Evolutionary conservation across 345 rosid species (phyloP).

Genomic region (Citrus mangshanensis): DNA sequence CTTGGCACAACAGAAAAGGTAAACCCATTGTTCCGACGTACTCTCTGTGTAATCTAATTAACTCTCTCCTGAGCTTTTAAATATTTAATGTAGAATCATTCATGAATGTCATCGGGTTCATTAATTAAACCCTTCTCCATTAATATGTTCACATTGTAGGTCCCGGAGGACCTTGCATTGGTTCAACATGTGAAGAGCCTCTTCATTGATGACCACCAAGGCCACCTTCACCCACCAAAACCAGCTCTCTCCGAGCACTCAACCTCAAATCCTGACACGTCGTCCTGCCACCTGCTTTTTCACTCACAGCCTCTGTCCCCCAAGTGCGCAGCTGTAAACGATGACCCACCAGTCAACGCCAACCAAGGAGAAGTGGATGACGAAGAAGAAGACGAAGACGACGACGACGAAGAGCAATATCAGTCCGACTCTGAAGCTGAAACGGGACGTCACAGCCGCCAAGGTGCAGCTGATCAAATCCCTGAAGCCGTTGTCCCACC

Average conservation of each 20-base stretch:
- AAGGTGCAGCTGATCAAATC: constrained; percentile 13
- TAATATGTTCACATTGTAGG: constrained; percentile 23
- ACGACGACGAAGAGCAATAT: constrained; percentile 33
- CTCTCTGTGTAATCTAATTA: too few species aligned
- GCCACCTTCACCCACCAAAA: constrained; percentile 45
- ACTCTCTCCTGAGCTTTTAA: too few species aligned
- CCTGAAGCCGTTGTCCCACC: constrained; percentile 15
- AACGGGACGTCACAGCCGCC: constrained; percentile 29
- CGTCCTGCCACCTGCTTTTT: constrained; percentile 45
- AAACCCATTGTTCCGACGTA: not conserved
- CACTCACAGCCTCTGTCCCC: constrained; percentile 35
- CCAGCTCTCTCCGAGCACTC: constrained; percentile 82
- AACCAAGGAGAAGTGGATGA: constrained; percentile 35
- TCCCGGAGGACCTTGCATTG: constrained; percentile 56
- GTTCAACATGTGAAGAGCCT: constrained; percentile 55
- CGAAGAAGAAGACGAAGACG: constrained; percentile 22
- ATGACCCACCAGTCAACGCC: constrained; percentile 22
- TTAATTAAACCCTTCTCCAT: too few species aligned
- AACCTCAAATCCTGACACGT: constrained; percentile 60
- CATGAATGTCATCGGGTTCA: too few species aligned
- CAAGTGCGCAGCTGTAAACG: constrained; percentile 15
- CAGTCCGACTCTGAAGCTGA: constrained; percentile 39
- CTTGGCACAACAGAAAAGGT: constrained; percentile 81
- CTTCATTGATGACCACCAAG: constrained; percentile 44
- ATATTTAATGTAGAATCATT: too few species aligned